Conservation (phyloP, 352 stramenopile species). For the Phytopythium sindhum region DNA sequence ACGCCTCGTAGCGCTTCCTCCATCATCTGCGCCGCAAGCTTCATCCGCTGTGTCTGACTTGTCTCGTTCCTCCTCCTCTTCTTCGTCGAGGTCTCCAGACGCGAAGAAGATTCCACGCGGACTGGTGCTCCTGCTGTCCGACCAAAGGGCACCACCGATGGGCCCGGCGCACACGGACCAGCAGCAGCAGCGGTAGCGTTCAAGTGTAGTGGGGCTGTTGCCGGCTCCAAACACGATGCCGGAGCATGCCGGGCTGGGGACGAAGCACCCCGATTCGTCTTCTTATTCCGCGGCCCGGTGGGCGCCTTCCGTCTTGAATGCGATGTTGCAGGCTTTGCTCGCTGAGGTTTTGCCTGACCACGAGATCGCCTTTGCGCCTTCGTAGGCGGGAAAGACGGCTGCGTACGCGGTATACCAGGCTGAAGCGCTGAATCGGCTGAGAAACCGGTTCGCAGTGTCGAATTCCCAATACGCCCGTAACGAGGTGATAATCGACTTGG, state of each 20-base stretch:
- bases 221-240: not conserved
- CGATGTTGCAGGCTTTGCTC: not conserved
- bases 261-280: not conserved
- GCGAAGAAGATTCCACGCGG: not conserved
- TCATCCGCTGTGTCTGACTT: not conserved
- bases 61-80: not conserved
- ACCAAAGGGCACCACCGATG: not conserved
- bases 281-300: not conserved
- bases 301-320: not conserved
- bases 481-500: not conserved
- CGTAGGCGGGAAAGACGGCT: not conserved
- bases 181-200: not conserved
- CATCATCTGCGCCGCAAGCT: slow-evolving; percentile 3
- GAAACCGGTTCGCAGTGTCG: not conserved
- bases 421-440: not conserved
- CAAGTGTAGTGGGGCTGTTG: not conserved
- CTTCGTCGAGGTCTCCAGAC: not conserved
- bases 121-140: not conserved
- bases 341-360: not conserved
- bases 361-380: not conserved
- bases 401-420: not conserved
- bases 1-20: not conserved
- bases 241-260: not conserved
- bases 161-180: not conserved
- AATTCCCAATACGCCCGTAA: not conserved